These are phyloP conservation scores for Castanopsis chinensis DNA, from an alignment of 306 rosid genomes.

Conservation along the genomic window DNA sequence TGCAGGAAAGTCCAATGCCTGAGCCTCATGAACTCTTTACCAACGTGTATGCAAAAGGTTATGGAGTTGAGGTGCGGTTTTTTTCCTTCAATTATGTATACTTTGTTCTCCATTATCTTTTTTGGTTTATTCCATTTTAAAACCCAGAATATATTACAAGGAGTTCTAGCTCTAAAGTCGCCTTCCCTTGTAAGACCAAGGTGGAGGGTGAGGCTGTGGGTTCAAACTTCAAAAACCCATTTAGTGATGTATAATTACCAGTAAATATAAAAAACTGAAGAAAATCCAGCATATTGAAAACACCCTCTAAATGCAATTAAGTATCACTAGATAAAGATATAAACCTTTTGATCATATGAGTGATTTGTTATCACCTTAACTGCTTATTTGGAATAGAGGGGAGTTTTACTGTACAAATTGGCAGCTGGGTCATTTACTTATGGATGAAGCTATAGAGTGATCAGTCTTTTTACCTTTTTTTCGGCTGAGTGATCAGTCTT, in stretches of 20 bases:
- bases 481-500: neutral
- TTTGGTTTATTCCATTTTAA: neutral
- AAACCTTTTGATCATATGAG: neutral
- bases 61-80: conserved; percentile 64
- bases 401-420: neutral
- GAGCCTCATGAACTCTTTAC: conserved; percentile 68
- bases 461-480: neutral
- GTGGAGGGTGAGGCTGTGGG: no score
- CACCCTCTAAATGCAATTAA: neutral
- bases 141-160: neutral
- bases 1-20: conserved; percentile 86
- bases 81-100: conserved; percentile 4
- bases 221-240: no score
- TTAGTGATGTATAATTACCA: no score
- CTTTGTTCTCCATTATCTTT: neutral
- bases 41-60: conserved; percentile 65
- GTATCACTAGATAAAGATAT: neutral
- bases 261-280: no score
- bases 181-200: no score
- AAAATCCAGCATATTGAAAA: neutral
- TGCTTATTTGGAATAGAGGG: neutral
- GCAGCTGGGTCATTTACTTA: neutral
- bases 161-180: no score
- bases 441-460: neutral
- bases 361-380: neutral